Evolutionary conservation across 2,329 filamentous ascomycete species (phyloP), one percentile per base, ranked within the genome.

Genomic region (Phaeosphaeria sp.): DNA sequence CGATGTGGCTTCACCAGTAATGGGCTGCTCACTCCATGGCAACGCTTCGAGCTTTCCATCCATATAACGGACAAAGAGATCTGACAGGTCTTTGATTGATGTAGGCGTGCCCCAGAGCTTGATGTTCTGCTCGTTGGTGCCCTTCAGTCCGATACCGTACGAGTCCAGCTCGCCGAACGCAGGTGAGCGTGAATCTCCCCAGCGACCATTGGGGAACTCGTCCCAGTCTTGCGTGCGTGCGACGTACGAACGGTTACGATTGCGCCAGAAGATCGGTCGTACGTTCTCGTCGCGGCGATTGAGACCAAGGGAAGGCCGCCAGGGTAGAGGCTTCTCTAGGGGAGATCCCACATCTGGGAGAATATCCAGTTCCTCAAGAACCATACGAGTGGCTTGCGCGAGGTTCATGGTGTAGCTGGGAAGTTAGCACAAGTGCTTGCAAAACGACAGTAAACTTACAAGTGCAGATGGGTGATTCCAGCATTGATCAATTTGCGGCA

Each of bases 171-270:
- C 93, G 71, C 95, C 95, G 72, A 97, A 99, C 50, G 95, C 95
- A 60, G 95, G 95, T 57, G 94, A 98, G 64, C 95, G 87, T 52
- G 93, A 94, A 78, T 99, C 95, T 79, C 95, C 96, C 95, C 95
- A 99, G 78, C 95, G 90, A 47, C 95, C 95, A 82, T 99, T 99
- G 55, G 95, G 95, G 71, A 97, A 99, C 77, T 99, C 95, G 71
- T 99, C 95, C 95, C 95, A 99, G 68, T 97, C 94, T 75, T 97
- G 93, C 0, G 95, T 99, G 54, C 95, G 92, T 55, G 92, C 89
- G 54, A 99, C 89, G 71, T 99, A 99, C 3, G 93, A 97, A 74
- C 95, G 93, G 79, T 96, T 95, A 57, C 95, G 88, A 80, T 98
- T 97, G 69, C 94, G 89, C 95, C 95, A 99, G 85, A 99, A 99